Base-by-base conservation (phyloP, 306 rosid species). In the Cucurbita argyrosperma region DNA sequence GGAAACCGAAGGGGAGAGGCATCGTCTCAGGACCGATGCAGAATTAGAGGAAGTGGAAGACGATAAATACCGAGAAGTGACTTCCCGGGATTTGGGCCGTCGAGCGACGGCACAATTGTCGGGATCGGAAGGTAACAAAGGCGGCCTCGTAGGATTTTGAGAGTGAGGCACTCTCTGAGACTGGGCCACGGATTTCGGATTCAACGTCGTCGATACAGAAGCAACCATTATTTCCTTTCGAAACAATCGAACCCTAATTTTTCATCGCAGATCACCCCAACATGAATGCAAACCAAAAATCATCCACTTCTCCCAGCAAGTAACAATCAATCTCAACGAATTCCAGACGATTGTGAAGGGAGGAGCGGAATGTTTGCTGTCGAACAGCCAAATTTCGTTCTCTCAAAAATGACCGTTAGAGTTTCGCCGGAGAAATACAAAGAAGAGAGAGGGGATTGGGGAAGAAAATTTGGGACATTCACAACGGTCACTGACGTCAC, bases 41-140 rank as follows among this genome's bases (percentile, higher is more conserved):
- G 87, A 66, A 35, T 79, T 6, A 4, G 86, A 60, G 5, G 80
- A 5, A 3, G 86, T 49, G 8, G 91, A 85, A 47, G 96, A 78
- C 0, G 84, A 83, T 92, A 91, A 78, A 78, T 91, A 89, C 6
- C 96, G 96, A 73, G 97, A 91, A 71, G 90, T 91, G 51, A 91
- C 86, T 55, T 87, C 90, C 72, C 89, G 83, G 8, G 91, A 53
- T 83, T 90, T 90, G 16, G 88, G 81, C 10, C 86, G 85, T 67
- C 90, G 89, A 72, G 77, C 80, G 68, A 82, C 86, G 45, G 80
- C 66, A 35, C 78, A 96, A 91, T 90, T 90, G 86, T 84, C 96
- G 57, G 90, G 77, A 58, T 92, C 97, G 53, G 97, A 88, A 10
- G 96, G 96, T 72, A 89, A 58, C 43, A 92, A 83, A 15, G 96